Evolutionary conservation across 1,284 basidiomycete genomes (phyloP).

Genomic region (Fomitiporia mediterranea): DNA sequence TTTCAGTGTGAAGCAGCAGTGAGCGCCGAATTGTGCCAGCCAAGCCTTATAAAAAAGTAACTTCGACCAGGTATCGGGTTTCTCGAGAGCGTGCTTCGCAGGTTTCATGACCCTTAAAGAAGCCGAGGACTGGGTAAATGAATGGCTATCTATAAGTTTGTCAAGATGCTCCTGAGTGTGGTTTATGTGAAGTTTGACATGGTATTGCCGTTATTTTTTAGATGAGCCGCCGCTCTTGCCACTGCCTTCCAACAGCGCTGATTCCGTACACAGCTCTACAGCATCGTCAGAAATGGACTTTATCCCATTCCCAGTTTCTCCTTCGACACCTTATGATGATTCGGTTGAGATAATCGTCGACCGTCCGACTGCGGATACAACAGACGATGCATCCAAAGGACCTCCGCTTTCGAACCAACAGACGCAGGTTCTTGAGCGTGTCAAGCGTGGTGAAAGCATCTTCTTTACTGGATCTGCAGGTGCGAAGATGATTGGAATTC

Average conservation of each 20-base stretch:
- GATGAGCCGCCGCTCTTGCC: not conserved
- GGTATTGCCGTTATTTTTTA: not conserved
- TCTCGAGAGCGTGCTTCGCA: slow-evolving; percentile 31
- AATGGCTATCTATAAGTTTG: slow-evolving; percentile 1
- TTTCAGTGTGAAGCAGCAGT: slow-evolving; percentile 11
- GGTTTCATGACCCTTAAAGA: slow-evolving; percentile 31
- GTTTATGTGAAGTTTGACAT: too few relatives aligned
- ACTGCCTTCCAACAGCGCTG: not conserved
- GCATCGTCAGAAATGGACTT: too few relatives aligned
- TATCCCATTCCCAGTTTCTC: too few relatives aligned
- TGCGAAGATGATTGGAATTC: slow-evolving; percentile 23
- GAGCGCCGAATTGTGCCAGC: not conserved
- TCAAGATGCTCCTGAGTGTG: not conserved
- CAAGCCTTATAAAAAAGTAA: not conserved
- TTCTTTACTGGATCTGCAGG: slow-evolving; percentile 83
- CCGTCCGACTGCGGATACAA: too few relatives aligned
- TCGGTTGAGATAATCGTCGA: too few relatives aligned
- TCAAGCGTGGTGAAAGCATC: slow-evolving; percentile 55
- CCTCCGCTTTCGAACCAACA: slow-evolving; percentile 47
- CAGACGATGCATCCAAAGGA: not conserved
- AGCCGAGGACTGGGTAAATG: slow-evolving; percentile 28
- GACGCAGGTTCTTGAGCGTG: slow-evolving; percentile 48
- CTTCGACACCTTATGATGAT: too few relatives aligned
- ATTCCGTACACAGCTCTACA: not conserved
- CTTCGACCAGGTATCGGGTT: slow-evolving; percentile 26